Percentiles rank a stretch among this genome's conserved stretches.
Evolutionary conservation across 2,329 filamentous ascomycete genomes (phyloP).

Genomic region (Fusarium sacchari): DNA sequence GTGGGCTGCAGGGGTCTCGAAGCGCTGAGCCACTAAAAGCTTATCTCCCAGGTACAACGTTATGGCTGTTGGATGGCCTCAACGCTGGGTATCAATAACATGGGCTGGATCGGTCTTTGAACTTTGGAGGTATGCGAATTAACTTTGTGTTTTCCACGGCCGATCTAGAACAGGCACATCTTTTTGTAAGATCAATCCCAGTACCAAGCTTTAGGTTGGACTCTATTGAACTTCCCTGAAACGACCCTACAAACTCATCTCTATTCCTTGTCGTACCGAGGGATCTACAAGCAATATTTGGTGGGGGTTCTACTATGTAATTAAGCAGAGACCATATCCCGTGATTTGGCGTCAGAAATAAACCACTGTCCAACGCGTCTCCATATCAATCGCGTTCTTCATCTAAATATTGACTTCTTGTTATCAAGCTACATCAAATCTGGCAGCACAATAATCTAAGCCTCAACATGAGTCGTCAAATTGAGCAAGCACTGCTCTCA

Average conservation of each 20-base stretch:
- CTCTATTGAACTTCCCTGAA: background rate
- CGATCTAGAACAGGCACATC: background rate
- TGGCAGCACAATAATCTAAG: background rate
- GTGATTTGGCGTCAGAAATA: slow-evolving; percentile 31
- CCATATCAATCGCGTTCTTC: slow-evolving; percentile 10
- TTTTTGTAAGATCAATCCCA: background rate
- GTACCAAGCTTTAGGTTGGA: background rate
- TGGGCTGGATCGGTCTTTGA: background rate
- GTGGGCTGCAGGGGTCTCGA: slow-evolving; percentile 22
- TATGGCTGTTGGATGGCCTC: background rate
- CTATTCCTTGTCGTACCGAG: slow-evolving; percentile 7
- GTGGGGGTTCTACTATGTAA: slow-evolving; percentile 7
- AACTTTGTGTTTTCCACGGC: background rate
- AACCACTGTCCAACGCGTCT: slow-evolving; percentile 20
- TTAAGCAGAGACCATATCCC: slow-evolving; percentile 8
- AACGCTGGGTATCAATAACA: background rate
- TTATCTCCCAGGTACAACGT: slow-evolving; percentile 13
- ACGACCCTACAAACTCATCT: background rate
- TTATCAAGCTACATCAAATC: background rate
- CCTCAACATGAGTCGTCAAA: slow-evolving; percentile 73
- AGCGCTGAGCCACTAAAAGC: slow-evolving; percentile 31
- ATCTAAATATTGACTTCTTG: background rate
- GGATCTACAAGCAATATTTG: slow-evolving; percentile 22
- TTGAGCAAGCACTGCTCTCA: slow-evolving; percentile 78
- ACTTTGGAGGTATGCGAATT: slow-evolving; percentile 5